phyloP scores from a whole-genome alignment of 139 green algal species.

The Micromonas pusilla region DNA sequence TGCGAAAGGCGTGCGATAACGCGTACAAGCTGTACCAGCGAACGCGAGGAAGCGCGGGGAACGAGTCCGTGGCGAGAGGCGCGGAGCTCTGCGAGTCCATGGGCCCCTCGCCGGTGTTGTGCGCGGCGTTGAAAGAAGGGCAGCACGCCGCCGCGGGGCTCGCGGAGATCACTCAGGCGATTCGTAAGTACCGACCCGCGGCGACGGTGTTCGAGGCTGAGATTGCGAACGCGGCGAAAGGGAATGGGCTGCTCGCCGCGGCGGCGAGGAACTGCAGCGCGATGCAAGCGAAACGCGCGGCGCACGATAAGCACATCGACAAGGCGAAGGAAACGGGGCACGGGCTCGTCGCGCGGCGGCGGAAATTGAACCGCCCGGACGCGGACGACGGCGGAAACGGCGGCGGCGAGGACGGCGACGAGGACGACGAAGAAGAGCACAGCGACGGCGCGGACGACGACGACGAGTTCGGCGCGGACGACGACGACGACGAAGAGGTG shows the following conservation, averaged over 20 bases:
- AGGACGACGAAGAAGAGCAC: neutral
- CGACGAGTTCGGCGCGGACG: conserved; percentile 26
- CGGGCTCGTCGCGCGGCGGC: neutral
- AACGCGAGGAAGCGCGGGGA: conserved; percentile 65
- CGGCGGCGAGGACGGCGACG: conserved; percentile 25
- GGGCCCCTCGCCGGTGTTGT: conserved; percentile 18
- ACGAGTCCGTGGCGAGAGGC: conserved; percentile 58
- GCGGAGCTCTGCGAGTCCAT: conserved; percentile 24
- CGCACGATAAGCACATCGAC: conserved; percentile 12
- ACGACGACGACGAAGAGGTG: neutral
- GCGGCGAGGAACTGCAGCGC: neutral
- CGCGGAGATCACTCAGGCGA: conserved; percentile 56
- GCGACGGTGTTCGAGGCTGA: conserved; percentile 83
- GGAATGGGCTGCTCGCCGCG: conserved; percentile 29
- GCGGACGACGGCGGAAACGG: conserved; percentile 23
- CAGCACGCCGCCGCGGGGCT: conserved; percentile 52
- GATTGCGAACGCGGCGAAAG: conserved; percentile 46
- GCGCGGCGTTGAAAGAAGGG: neutral
- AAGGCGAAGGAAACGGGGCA: neutral
- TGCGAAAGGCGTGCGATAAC: conserved; percentile 47
- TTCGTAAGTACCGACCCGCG: conserved; percentile 68
- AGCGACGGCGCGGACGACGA: neutral
- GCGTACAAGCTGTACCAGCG: conserved; percentile 81
- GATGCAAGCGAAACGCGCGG: neutral
- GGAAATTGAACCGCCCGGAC: neutral